Percentiles rank a stretch among this genome's conserved stretches.
phyloP scores from a whole-genome alignment of 331 rosid species.

The Malus hybrid region DNA sequence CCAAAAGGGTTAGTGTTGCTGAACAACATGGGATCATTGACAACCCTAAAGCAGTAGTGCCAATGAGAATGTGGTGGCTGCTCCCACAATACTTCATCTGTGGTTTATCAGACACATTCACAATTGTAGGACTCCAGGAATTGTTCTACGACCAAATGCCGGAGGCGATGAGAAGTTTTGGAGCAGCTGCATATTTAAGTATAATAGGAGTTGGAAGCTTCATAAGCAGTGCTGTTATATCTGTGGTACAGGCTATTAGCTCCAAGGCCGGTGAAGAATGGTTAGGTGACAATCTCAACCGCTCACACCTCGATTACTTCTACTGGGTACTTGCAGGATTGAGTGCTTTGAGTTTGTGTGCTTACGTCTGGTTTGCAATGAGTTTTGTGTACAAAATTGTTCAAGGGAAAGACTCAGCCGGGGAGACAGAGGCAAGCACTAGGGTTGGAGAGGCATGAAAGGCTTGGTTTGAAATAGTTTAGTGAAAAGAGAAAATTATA shows the following conservation, averaged over 20 bases:
- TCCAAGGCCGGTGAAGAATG: conserved; percentile 1
- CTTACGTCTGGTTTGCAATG: conserved; percentile 16
- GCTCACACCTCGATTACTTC: conserved; percentile 20
- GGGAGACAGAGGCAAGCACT: background rate
- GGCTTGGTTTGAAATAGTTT: too few species aligned
- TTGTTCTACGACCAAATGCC: conserved; percentile 57
- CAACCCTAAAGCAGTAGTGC: conserved; percentile 28
- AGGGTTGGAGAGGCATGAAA: background rate
- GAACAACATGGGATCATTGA: conserved; percentile 16
- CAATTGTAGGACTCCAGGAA: conserved; percentile 47
- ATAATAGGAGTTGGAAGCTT: conserved; percentile 37
- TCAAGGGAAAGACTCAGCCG: background rate
- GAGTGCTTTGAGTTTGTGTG: conserved; percentile 13
- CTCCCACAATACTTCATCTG: conserved; percentile 45
- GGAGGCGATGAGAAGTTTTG: conserved; percentile 36
- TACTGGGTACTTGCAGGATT: conserved; percentile 29
- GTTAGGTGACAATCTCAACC: conserved; percentile 26
- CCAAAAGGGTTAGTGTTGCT: conserved; percentile 27
- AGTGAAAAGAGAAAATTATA: too few species aligned
- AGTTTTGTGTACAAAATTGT: conserved; percentile 15
- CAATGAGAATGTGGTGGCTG: conserved; percentile 48
- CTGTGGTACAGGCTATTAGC: conserved; percentile 17
- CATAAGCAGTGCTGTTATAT: conserved; percentile 20
- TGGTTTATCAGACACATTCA: conserved; percentile 34
- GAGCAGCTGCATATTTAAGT: conserved; percentile 34